Base-by-base conservation (phyloP, 1,284 basidiomycete genomes). In the Anthracocystis setariae region DNA sequence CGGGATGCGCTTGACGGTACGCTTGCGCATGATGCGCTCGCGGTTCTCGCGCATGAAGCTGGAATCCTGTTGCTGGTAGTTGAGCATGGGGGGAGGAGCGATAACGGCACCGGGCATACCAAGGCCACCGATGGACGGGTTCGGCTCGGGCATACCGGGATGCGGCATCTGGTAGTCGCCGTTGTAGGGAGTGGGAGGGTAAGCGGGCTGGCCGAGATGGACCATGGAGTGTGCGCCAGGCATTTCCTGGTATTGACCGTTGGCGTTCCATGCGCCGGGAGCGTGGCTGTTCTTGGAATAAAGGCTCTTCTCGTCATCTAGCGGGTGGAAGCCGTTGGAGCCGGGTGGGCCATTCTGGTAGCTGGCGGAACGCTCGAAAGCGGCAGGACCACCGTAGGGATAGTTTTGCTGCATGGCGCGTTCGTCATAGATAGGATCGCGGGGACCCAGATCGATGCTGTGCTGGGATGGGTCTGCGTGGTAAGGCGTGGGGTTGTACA, bases 1-100 rank as follows among this genome's bases (percentile, higher is more conserved):
- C 20, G 68, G 64, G 32, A 84, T 73, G 40, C 81, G 72, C 57
- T 80, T 80, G 62, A 90, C 70, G 20, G 79, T 81, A 10, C 77
- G 78, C 58, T 77, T 67, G 24, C 80, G 78, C 68, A 71, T 66
- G 59, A 71, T 71, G 48, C 63, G 63, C 2, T 71, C 68, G 55
- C 68, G 68, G 21, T 71, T 59, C 44, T 65, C 62, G 24, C 58
- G 62, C 24, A 46, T 38, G 10, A 53, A 55, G 50, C 40, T 62
- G 35, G 62, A 61, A 25, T 66, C 40, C 17, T 57, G 50, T 35
- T 60, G 50, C 42, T 66, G 62, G 32, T 54, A 38, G 38, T 13
- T 44, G 46, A 46, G 58, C 59, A 59, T 58, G 29, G 68, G 68
- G 15, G 68, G 54, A 8, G 68, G 29, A 15, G 68, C 68, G 25